Evolutionary conservation across 2,329 filamentous ascomycete species (phyloP), one percentile per base, ranked within the genome.

Genomic region (Fusarium lateritium): DNA sequence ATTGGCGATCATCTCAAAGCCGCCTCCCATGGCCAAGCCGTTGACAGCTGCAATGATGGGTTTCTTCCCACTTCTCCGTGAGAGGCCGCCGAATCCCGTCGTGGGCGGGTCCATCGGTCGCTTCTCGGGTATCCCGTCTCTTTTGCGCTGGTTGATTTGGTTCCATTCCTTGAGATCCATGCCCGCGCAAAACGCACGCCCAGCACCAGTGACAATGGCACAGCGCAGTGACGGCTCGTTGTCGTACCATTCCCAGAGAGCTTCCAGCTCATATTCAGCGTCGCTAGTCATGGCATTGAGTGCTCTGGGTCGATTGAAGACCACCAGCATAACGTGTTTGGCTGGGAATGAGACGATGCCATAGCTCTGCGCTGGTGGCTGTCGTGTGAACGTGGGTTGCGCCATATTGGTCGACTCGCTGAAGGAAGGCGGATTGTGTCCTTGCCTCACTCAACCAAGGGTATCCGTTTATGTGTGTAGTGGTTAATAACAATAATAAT

Each of bases 21-120:
- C 92, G 54, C 92, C 92, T 36, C 92, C 92, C 45, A 92, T 84
- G 60, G 91, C 92, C 19, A 91, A 82, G 8, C 92, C 92, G 74
- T 94, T 93, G 21, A 94, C 90, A 2, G 92, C 92, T 2, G 89
- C 91, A 28, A 95, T 86, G 56, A 95, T 84, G 7, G 92, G 92
- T 75, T 95, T 95, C 78, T 88, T 89, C 47, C 91, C 91, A 7
- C 79, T 77, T 26, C 92, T 84, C 67, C 92, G 89, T 55, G 87
- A 89, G 33, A 94, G 79, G 0, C 86, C 91, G 24, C 88, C 90
- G 63, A 93, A 91, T 2, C 91, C 91, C 21, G 68, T 73, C 7
- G 44, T 61, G 10, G 67, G 72, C 42, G 71, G 70, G 60, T 74
- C 71, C 71, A 73, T 73, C 6, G 71, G 71, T 21, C 69, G 62